These are phyloP conservation scores for Parvularia atlantis DNA, from an alignment of 78 protist species.

Conservation along the genomic window DNA sequence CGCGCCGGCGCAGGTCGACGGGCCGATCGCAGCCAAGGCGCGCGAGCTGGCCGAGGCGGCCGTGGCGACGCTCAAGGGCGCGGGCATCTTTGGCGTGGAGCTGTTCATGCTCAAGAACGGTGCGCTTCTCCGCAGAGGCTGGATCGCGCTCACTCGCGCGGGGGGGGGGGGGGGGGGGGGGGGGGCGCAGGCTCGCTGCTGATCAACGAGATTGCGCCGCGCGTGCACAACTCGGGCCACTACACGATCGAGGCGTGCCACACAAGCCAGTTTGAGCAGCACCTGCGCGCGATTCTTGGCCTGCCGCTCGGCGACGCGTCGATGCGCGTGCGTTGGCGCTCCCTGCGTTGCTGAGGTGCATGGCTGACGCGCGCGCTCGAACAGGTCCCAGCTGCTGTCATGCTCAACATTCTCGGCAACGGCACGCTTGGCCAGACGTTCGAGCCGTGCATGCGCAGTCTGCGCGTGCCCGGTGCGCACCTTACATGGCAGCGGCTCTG, in stretches of 20 bases:
- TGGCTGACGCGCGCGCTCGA: too few relatives aligned
- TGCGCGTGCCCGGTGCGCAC: too few relatives aligned
- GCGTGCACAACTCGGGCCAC: conserved; percentile 90
- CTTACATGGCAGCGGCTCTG: too few relatives aligned
- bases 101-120: conserved; percentile 31
- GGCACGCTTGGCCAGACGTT: neutral
- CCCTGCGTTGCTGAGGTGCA: too few relatives aligned
- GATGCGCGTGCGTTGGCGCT: conserved; percentile 18
- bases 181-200: conserved; percentile 42
- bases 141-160: too few relatives aligned
- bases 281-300: conserved; percentile 68
- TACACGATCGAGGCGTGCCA: conserved; percentile 81
- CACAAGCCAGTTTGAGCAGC: conserved; percentile 71
- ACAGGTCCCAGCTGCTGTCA: conserved; percentile 30
- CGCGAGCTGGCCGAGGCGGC: conserved; percentile 37
- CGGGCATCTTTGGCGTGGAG: conserved; percentile 78
- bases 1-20: conserved; percentile 45
- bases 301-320: conserved; percentile 47
- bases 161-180: too few relatives aligned
- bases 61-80: conserved; percentile 21
- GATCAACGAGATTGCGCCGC: conserved; percentile 86
- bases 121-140: too few relatives aligned
- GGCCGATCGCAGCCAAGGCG: conserved; percentile 25
- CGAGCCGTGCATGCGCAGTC: too few relatives aligned
- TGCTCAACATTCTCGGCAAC: conserved; percentile 40